Conservation (phyloP, 768 basidiomycete genomes). For the Mycena polygramma region DNA sequence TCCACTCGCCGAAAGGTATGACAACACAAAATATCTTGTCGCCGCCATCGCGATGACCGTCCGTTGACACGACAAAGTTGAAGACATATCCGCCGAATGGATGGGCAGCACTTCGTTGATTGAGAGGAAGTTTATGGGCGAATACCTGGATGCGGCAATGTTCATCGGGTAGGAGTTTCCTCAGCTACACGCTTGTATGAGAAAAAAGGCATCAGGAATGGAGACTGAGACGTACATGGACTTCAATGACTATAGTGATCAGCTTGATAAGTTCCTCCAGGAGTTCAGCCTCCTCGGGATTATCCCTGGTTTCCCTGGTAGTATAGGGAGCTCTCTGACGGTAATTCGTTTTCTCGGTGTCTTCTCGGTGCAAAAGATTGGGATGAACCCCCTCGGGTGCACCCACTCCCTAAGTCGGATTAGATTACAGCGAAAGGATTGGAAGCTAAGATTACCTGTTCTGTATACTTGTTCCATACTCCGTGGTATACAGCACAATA, state of each 20-base stretch:
- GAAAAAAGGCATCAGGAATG: neutral
- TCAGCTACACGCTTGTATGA: neutral
- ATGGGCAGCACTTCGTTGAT: neutral
- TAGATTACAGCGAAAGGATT: too few species aligned
- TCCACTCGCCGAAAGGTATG: neutral
- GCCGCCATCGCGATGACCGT: neutral
- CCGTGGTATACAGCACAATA: neutral
- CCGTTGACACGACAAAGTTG: neutral
- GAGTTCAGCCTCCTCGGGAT: slow-evolving; percentile 7
- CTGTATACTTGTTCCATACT: neutral
- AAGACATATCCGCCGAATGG: slow-evolving; percentile 11
- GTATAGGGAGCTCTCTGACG: neutral
- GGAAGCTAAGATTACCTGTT: neutral
- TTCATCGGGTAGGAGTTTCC: slow-evolving; percentile 3
- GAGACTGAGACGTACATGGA: slow-evolving; percentile 6
- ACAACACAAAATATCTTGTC: neutral
- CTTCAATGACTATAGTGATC: neutral
- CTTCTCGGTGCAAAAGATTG: neutral
- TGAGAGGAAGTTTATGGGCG: neutral
- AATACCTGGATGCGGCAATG: neutral
- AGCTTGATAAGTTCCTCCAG: slow-evolving; percentile 3
- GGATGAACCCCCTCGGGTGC: neutral
- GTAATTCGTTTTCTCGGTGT: neutral
- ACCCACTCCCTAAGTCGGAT: too few species aligned
- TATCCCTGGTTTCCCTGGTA: neutral